Conservation (phyloP, 305 asterid genomes). For the Fraxinus angustifolia region DNA sequence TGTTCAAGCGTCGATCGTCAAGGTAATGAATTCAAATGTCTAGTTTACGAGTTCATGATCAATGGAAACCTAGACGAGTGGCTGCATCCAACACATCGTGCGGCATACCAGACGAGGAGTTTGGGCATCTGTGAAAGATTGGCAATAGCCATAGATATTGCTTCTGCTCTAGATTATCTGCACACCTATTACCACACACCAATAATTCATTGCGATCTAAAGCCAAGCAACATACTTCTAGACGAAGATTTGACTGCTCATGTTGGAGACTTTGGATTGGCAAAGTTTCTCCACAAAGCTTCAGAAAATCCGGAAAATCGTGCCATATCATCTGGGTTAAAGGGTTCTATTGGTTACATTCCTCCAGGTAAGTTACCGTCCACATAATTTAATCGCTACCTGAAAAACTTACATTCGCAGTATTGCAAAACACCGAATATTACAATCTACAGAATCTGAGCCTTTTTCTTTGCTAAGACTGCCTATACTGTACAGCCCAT, state of each 20-base stretch:
- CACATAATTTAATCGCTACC: background rate
- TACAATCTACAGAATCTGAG: too few relatives aligned
- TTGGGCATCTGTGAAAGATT: background rate
- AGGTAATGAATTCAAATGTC: background rate
- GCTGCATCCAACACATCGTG: background rate
- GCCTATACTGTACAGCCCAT: too few relatives aligned
- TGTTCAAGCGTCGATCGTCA: background rate
- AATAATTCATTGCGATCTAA: background rate
- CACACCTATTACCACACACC: background rate
- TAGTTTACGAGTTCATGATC: background rate
- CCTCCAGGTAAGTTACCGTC: background rate
- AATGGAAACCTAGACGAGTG: background rate
- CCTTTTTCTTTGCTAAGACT: too few relatives aligned
- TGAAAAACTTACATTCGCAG: background rate
- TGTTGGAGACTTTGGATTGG: background rate
- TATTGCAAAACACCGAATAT: too few relatives aligned
- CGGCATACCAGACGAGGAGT: background rate
- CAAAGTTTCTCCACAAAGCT: background rate
- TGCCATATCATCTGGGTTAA: background rate
- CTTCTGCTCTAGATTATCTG: background rate
- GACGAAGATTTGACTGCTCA: background rate
- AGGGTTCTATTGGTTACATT: background rate
- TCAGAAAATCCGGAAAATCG: too few relatives aligned
- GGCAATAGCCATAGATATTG: background rate
- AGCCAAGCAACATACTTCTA: background rate